Evolutionary conservation across 75 land plant genomes (phyloP).

Genomic region (Sequoiadendron giganteum): DNA sequence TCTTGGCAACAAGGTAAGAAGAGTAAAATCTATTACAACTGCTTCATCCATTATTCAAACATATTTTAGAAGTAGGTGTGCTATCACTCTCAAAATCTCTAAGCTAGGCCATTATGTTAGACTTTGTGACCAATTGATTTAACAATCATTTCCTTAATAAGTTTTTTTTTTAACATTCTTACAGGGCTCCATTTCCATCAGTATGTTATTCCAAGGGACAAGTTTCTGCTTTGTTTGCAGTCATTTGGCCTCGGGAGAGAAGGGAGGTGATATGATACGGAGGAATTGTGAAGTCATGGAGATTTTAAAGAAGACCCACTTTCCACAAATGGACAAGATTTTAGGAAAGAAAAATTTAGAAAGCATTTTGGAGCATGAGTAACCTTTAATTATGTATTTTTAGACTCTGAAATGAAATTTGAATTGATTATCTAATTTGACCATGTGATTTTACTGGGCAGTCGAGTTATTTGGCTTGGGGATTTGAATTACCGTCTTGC

Average conservation of each 20-base stretch:
- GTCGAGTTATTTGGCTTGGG: slow-evolving; percentile 89
- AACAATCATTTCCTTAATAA: no score
- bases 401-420: neutral
- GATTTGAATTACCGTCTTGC: slow-evolving; percentile 86
- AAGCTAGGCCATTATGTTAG: no score
- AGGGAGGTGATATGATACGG: slow-evolving; percentile 65
- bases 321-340: slow-evolving; percentile 17
- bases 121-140: no score
- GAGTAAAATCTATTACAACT: neutral
- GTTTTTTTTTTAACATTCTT: neutral
- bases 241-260: slow-evolving; percentile 89
- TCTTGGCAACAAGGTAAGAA: slow-evolving; percentile 86
- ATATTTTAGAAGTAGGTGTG: no score
- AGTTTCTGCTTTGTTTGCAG: slow-evolving; percentile 88
- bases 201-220: slow-evolving; percentile 63
- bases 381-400: slow-evolving; percentile 11
- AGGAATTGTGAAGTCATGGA: slow-evolving; percentile 74
- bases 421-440: neutral
- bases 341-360: slow-evolving; percentile 43
- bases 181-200: slow-evolving; percentile 87
- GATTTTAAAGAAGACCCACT: slow-evolving; percentile 64
- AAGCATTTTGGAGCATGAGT: slow-evolving; percentile 90
- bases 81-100: no score
- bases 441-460: slow-evolving; percentile 15
- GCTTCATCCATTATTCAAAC: no score